Base-by-base conservation (phyloP, 192 early-diverging fungal species). In the Powellomyces hirtus region DNA sequence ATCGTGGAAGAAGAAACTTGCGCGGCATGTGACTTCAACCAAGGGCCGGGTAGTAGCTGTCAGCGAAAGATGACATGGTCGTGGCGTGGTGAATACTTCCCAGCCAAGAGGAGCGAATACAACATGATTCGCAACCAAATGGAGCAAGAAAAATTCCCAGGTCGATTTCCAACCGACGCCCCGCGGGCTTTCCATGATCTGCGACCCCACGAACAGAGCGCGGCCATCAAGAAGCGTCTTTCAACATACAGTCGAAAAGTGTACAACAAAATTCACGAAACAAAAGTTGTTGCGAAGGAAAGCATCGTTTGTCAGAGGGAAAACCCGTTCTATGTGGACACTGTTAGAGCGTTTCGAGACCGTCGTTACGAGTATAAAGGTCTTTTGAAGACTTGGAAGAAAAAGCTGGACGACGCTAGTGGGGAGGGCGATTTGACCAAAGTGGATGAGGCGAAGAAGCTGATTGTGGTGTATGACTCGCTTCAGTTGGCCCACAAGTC, bases 401-500 rank as follows among this genome's bases (percentile, higher is more conserved):
- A 86, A 46, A 89, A 90, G 40, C 71, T 91, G 18, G 92, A 94
- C 27, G 83, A 79, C 1, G 94, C 95, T 0, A n/a, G 67, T 1
- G 75, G 66, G 6, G 68, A 73, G 8, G 91, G 91, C 34, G 89
- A 92, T 66, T 62, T 85, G 22, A 77, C 86, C 18, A 84, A 81
- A 55, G 77, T 90, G 1, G 92, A 91, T 49, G 88, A 93, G 33
- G 92, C 90, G 4, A 91, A 91, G 62, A 96, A 96, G 73, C 87
- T 96, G 83, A 92, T 94, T 29, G 90, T 98, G 33, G 77, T 98
- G 22, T 98, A 96, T 66, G 97, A 99, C 73, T 99, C 97, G 18
- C 84, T 99, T 52, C 97, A 99, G 72, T 73, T 97, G 36, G 97
- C 97, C 29, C 97, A 99, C 84, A 99, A 99, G 83, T 95, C 91